phyloP scores from a whole-genome alignment of 495 filamentous ascomycete genomes.

The Hypoxylon perforatum region DNA sequence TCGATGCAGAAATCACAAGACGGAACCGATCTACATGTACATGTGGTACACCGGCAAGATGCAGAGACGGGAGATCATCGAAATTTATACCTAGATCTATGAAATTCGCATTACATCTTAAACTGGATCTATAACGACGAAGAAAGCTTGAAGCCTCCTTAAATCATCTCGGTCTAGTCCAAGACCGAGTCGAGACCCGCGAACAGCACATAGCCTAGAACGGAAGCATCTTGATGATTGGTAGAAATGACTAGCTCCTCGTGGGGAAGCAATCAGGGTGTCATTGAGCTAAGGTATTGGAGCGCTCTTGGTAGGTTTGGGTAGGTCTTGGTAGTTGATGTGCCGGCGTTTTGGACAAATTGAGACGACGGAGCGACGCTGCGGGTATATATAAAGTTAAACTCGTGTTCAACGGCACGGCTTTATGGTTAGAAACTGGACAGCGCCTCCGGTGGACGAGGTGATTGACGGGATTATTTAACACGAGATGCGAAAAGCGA shows the following conservation, averaged over 20 bases:
- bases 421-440: slow-evolving; percentile 9
- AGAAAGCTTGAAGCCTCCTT: background rate
- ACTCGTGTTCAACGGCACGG: slow-evolving; percentile 7
- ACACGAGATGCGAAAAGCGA: background rate
- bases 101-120: background rate
- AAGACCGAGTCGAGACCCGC: slow-evolving; percentile 25
- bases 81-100: slow-evolving; percentile 24
- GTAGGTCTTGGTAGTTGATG: slow-evolving; percentile 7
- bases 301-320: background rate
- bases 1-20: background rate
- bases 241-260: slow-evolving; percentile 19
- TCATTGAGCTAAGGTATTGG: slow-evolving; percentile 18
- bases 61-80: slow-evolving; percentile 21
- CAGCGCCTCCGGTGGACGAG: slow-evolving; percentile 9
- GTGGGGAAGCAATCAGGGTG: slow-evolving; percentile 24
- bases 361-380: slow-evolving; percentile 27
- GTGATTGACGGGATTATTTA: slow-evolving; percentile 39
- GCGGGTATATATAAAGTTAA: slow-evolving; percentile 13
- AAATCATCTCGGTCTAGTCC: slow-evolving; percentile 26
- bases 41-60: slow-evolving; percentile 5
- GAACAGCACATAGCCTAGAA: slow-evolving; percentile 2
- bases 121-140: background rate
- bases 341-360: slow-evolving; percentile 37
- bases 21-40: slow-evolving; percentile 4
- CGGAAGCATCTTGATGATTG: slow-evolving; percentile 16